phyloP scores from a whole-genome alignment of 306 rosid species.

The Citrullus colocynthis region DNA sequence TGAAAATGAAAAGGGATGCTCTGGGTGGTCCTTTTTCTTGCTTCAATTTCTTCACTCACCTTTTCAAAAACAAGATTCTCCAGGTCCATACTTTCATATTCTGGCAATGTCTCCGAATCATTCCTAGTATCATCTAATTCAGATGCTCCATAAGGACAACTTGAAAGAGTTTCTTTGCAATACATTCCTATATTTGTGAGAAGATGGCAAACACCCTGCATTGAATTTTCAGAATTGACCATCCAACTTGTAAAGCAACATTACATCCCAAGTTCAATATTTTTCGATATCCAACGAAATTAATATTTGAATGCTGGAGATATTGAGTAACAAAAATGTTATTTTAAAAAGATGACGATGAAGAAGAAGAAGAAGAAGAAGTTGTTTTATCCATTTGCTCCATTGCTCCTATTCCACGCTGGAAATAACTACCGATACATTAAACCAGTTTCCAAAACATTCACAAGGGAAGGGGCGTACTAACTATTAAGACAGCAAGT shows the following conservation, averaged over 20 bases:
- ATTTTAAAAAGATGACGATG: too few species aligned
- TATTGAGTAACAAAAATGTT: neutral
- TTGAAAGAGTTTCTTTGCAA: conserved; percentile 56
- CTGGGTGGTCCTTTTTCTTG: conserved; percentile 62
- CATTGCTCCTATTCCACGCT: neutral
- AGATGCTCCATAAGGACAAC: conserved; percentile 35
- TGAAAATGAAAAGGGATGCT: conserved; percentile 75
- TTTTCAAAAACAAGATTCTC: conserved; percentile 77
- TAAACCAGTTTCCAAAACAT: neutral
- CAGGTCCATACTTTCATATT: conserved; percentile 85
- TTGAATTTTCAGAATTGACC: conserved; percentile 10
- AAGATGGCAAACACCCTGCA: conserved; percentile 84
- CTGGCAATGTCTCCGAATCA: conserved; percentile 58
- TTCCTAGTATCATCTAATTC: conserved; percentile 57
- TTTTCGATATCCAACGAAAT: neutral
- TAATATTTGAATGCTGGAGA: neutral
- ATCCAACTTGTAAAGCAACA: conserved; percentile 1
- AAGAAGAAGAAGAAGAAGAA: neutral
- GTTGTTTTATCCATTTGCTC: neutral
- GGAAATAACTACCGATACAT: neutral
- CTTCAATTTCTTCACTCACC: conserved; percentile 81
- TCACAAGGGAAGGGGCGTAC: neutral
- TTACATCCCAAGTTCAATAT: neutral
- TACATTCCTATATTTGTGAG: conserved; percentile 62
- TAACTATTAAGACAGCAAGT: neutral